Conservation (phyloP, 148 eudicot species). For the Fallopia convolvulus region DNA sequence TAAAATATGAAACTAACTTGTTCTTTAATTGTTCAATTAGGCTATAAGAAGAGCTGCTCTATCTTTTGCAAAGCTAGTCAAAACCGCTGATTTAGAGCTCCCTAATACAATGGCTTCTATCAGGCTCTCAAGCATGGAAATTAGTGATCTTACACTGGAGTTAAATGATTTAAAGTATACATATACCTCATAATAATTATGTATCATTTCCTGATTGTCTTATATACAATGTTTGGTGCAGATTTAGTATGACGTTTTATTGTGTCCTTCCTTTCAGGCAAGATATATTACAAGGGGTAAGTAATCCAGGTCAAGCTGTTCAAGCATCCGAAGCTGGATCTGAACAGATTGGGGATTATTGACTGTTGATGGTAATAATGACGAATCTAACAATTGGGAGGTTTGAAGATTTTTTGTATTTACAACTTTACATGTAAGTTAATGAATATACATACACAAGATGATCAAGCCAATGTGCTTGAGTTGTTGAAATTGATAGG, state of each 20-base stretch:
- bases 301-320: constrained; percentile 76
- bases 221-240: background rate
- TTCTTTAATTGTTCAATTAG: constrained; percentile 19
- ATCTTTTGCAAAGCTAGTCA: constrained; percentile 71
- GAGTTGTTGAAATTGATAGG: background rate
- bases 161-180: constrained; percentile 70
- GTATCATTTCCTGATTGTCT: background rate
- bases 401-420: background rate
- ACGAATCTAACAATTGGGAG: background rate
- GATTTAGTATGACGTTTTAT: background rate
- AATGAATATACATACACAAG: background rate
- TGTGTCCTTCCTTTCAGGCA: constrained; percentile 40
- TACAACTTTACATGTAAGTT: background rate
- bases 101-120: constrained; percentile 92
- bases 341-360: constrained; percentile 52
- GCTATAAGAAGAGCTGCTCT: constrained; percentile 79
- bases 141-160: constrained; percentile 87
- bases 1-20: background rate
- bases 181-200: background rate
- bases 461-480: background rate
- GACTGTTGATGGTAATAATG: constrained; percentile 17
- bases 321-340: constrained; percentile 86
- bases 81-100: constrained; percentile 78
- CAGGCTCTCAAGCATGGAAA: constrained; percentile 86
- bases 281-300: constrained; percentile 76